Conservation (phyloP, 495 filamentous ascomycete genomes). For the Chaetomium tenue region DNA sequence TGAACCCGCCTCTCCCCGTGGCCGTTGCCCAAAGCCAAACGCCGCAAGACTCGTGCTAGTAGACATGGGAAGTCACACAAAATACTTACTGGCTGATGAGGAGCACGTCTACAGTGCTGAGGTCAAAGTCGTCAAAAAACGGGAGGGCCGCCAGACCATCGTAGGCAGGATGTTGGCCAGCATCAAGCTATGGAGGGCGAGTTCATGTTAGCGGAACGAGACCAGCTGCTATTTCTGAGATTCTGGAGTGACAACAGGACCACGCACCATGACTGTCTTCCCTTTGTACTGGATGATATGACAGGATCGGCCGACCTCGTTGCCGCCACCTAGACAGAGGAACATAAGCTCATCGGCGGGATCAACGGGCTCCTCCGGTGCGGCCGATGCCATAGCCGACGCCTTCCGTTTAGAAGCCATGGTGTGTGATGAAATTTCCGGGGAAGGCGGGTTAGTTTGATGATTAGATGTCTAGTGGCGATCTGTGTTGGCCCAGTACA, state of each 20-base stretch:
- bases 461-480: not conserved
- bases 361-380: constrained; percentile 68
- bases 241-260: not conserved
- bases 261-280: constrained; percentile 92
- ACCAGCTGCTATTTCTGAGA: not conserved
- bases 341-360: constrained; percentile 88
- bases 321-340: constrained; percentile 88
- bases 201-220: constrained; percentile 22
- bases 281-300: constrained; percentile 99
- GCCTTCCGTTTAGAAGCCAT: constrained; percentile 80
- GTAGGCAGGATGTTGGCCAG: constrained; percentile 95
- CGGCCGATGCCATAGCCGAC: constrained; percentile 58
- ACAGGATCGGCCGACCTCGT: constrained; percentile 95
- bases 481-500: not conserved
- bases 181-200: constrained; percentile 70
- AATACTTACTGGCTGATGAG: constrained; percentile 91
- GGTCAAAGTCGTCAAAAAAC: constrained; percentile 97
- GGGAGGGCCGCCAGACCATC: constrained; percentile 90
- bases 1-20: constrained; percentile 26
- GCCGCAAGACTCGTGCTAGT: constrained; percentile 20
- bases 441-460: not conserved
- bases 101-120: constrained; percentile 94
- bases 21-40: constrained; percentile 30
- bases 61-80: constrained; percentile 23
- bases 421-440: constrained; percentile 15